Conservation (phyloP, 1,139 yeast genomes). For the Schwanniomyces etchellsii region DNA sequence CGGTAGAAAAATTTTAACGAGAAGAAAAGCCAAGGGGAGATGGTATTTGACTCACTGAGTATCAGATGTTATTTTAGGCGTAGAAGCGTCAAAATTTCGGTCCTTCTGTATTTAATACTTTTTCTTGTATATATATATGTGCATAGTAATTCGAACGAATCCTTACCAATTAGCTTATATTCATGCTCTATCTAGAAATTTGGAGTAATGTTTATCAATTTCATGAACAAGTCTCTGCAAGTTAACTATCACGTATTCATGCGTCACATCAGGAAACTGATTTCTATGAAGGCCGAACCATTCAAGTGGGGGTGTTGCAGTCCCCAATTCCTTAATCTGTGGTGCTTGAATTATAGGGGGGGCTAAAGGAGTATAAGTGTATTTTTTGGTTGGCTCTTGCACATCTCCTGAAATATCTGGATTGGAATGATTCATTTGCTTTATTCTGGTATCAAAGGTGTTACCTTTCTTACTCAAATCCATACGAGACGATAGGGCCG, state of each 20-base stretch:
- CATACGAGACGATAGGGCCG: constrained; percentile 35
- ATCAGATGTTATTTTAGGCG: not conserved
- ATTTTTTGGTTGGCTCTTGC: constrained; percentile 39
- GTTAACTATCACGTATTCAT: constrained; percentile 68
- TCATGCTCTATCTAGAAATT: constrained; percentile 36
- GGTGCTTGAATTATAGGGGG: constrained; percentile 88
- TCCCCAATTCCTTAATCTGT: constrained; percentile 83
- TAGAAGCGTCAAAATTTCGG: not conserved
- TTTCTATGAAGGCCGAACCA: constrained; percentile 94
- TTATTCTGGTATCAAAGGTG: constrained; percentile 7
- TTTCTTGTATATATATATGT: constrained; percentile 1
- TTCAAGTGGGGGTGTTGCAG: constrained; percentile 95
- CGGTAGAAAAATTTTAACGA: constrained; percentile 73
- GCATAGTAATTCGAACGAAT: not conserved
- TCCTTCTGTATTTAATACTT: not conserved
- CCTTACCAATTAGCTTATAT: too few species aligned
- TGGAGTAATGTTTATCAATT: constrained; percentile 47
- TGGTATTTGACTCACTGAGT: constrained; percentile 80
- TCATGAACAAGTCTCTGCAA: constrained; percentile 70
- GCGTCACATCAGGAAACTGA: constrained; percentile 80
- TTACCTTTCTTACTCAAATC: constrained; percentile 17
- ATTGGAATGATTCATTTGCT: constrained; percentile 14
- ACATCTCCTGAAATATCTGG: constrained; percentile 59
- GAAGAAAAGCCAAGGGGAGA: constrained; percentile 86
- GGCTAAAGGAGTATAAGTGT: constrained; percentile 56